Evolutionary conservation across 208 protist species (phyloP), one percentile per base, ranked within the genome.

Genomic region (Blechomonas ayalai): DNA sequence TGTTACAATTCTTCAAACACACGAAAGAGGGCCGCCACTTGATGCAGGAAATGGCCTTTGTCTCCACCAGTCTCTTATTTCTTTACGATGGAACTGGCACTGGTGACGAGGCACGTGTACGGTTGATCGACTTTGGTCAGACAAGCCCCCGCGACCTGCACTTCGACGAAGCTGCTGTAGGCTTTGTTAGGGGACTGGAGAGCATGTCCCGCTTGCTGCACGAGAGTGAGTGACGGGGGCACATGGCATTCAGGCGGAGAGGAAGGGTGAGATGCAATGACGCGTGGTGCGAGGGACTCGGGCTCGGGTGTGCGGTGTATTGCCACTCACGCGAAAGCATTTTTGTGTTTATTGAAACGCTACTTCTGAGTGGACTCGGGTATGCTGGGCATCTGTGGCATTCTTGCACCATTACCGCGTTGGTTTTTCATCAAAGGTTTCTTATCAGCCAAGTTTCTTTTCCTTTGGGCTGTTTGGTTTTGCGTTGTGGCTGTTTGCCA

Each of bases 71-170:
- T 19, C 28, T 86, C 23, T 47, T 90, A 20, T 44, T 85, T n/a
- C 37, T 81, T 3, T 90, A 90, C 47, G 77, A 90, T 47, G 62
- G 70, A 3, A 46, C 39, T 0, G 2, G 42, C 36, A 2, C 22
- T 40, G 9, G 25, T 22, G 35, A 34, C 23, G 18, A 57, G 39
- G 16, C 27, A 53, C 29, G 24, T 2, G 62, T 84, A 7, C 63
- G 66, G 16, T 40, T 90, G 43, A 90, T 90, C 49, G 82, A 90
- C 46, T 82, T 81, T 44, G 59, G 65, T 13, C 76, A 73, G 12
- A 83, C 64, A 33, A 57, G 73, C 22, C 65, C 53, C 37, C 68
- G 82, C 0, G 50, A 63, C 6, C 50, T 90, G 15, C 82, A 86
- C 56, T 90, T 76, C 49, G 33, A 60, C 37, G 82, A 90, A 28